Percentiles rank a stretch among this genome's conserved stretches.
phyloP scores from a whole-genome alignment of 208 protist genomes.

The Acanthamoeba healyi region DNA sequence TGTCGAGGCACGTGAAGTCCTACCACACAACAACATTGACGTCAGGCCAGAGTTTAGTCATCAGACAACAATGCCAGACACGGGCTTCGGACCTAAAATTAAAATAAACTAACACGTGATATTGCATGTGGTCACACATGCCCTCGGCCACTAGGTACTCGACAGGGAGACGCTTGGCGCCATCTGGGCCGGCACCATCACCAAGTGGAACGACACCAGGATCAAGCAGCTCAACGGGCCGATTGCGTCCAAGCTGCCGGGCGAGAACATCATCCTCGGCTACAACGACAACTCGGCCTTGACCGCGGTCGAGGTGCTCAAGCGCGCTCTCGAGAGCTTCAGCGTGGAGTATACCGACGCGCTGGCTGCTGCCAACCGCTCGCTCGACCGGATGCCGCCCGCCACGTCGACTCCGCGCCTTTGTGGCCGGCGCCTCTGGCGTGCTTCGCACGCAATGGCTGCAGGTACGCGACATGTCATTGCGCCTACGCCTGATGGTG shows the following conservation, averaged over 20 bases:
- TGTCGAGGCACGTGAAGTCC: neutral
- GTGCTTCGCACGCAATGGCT: neutral
- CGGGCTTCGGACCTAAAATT: too few relatives aligned
- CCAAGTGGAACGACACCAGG: neutral
- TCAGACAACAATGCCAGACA: too few relatives aligned
- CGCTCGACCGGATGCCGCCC: neutral
- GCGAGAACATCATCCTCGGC: neutral
- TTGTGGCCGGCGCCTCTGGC: too few relatives aligned
- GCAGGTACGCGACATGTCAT: neutral
- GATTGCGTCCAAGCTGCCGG: neutral
- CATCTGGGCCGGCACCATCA: conserved; percentile 1
- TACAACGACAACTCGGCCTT: neutral
- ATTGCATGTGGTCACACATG: too few relatives aligned
- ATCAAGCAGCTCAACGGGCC: neutral
- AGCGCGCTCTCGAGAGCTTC: neutral
- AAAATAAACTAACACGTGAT: too few relatives aligned
- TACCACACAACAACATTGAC: too few relatives aligned
- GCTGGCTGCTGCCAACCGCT: neutral
- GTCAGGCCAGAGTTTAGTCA: too few relatives aligned
- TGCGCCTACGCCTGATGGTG: neutral
- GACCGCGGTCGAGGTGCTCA: neutral
- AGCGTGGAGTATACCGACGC: neutral
- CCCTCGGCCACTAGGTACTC: too few relatives aligned
- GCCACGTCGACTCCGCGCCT: too few relatives aligned
- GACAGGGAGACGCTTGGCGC: neutral